Evolutionary conservation across 768 basidiomycete genomes (phyloP).

Genomic region (Phlebiopsis gigantea): DNA sequence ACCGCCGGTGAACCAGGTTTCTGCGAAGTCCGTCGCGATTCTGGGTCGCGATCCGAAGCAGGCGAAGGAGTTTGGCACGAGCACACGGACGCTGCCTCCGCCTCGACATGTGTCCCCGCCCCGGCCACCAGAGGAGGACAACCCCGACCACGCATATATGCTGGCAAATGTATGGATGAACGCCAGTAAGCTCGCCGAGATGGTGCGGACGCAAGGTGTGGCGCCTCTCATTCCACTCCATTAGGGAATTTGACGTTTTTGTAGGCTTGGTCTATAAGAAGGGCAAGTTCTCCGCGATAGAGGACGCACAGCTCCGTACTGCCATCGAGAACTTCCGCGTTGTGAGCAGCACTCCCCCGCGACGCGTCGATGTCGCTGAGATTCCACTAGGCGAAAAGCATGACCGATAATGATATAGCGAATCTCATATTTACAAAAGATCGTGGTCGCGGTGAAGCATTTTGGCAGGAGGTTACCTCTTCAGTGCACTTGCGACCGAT

Average conservation of each 20-base stretch:
- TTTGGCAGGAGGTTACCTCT: slow-evolving; percentile 76
- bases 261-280: slow-evolving; percentile 59
- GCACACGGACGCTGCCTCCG: slow-evolving; percentile 5
- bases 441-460: slow-evolving; percentile 52
- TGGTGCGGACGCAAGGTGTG: slow-evolving; percentile 60
- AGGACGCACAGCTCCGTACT: slow-evolving; percentile 57
- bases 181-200: slow-evolving; percentile 58
- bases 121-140: slow-evolving; percentile 31
- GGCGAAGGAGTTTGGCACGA: slow-evolving; percentile 18
- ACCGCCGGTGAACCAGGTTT: slow-evolving; percentile 35
- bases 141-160: slow-evolving; percentile 57
- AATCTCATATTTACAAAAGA: slow-evolving; percentile 67
- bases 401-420: slow-evolving; percentile 49
- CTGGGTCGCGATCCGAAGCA: slow-evolving; percentile 35
- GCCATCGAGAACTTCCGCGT: slow-evolving; percentile 62
- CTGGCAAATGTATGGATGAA: slow-evolving; percentile 80
- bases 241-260: neutral
- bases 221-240: slow-evolving; percentile 20
- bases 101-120: slow-evolving; percentile 8
- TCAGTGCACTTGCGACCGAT: slow-evolving; percentile 74
- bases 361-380: neutral
- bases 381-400: slow-evolving; percentile 38
- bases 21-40: slow-evolving; percentile 39
- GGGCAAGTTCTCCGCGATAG: slow-evolving; percentile 79
- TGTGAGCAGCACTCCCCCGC: slow-evolving; percentile 35